Evolutionary conservation across 2,329 filamentous ascomycete genomes (phyloP), one percentile per base, ranked within the genome.

Genomic region (Cadophora malorum): DNA sequence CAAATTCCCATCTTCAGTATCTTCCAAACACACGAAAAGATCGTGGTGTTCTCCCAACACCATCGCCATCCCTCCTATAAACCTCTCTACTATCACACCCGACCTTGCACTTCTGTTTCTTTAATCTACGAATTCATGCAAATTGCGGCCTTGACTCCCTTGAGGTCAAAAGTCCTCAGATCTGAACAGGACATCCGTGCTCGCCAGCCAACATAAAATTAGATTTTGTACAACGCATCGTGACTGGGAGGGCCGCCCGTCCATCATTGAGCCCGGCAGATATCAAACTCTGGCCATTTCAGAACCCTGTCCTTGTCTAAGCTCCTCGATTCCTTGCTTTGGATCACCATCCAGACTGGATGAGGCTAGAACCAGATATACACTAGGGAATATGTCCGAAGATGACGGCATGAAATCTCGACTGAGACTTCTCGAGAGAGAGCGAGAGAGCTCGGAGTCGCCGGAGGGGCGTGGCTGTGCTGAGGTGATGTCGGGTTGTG

Each of bases 161-260:
- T 8, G 16, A 45, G 41, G 6, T 45, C 45, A 21, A 49, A 21
- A 49, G 19, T 49, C 45, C n/a, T 49, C 45, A 49, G 3, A 49
- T 49, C 45, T 49, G 45, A 49, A 21, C 45, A 49, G 45, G 45
- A 21, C 45, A 49, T 49, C 45, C 45, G 45, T 21, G 45, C 45
- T 19, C 45, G 19, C 45, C 45, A 55, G 6, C 16, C 5, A 63
- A 67, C 55, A 68, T 71, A 65, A 74, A 73, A 75, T 75, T 74
- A 68, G 56, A 70, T 64, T 67, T 65, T 73, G 73, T 70, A 74
- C 73, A 76, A 72, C 74, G 65, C 74, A 76, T 74, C 72, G 50
- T 75, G 72, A 73, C 68, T 62, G 28, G n/a, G n/a, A n/a, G 35
- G 47, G 52, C 19, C 25, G 19, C 47, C 19, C 7, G 31, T 23